Percentiles rank a stretch among this genome's conserved stretches.
Evolutionary conservation across 2,329 filamentous ascomycete genomes (phyloP).

Genomic region (Colletotrichum limetticola): DNA sequence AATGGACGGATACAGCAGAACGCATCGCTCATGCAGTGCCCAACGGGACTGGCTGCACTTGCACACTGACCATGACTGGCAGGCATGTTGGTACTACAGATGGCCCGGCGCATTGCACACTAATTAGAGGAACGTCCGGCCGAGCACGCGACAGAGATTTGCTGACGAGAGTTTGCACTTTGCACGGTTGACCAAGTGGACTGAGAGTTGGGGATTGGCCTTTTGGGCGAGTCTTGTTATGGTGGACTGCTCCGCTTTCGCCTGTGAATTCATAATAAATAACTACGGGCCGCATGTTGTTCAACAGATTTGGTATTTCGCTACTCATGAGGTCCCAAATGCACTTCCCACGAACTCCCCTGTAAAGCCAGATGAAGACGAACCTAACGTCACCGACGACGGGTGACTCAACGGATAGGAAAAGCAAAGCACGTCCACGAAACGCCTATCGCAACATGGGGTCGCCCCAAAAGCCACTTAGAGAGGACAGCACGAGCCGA

Average conservation of each 20-base stretch:
- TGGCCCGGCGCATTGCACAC: slow-evolving; percentile 24
- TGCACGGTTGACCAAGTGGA: slow-evolving; percentile 7
- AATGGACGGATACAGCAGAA: background rate
- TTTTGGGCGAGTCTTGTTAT: background rate
- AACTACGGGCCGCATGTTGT: slow-evolving; percentile 11
- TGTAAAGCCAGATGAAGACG: slow-evolving; percentile 33
- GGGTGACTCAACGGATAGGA: background rate
- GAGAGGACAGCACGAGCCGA: slow-evolving; percentile 32
- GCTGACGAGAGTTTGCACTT: slow-evolving; percentile 11
- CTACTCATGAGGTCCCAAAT: slow-evolving; percentile 25
- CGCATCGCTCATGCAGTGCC: background rate
- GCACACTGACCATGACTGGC: background rate
- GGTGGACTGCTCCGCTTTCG: slow-evolving; percentile 25
- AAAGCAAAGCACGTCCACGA: slow-evolving; percentile 24
- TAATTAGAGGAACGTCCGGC: slow-evolving; percentile 7
- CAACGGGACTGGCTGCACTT: background rate
- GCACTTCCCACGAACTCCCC: slow-evolving; percentile 33
- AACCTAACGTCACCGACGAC: slow-evolving; percentile 20
- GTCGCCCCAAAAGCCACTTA: slow-evolving; percentile 24
- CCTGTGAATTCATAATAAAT: slow-evolving; percentile 4
- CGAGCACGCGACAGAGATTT: slow-evolving; percentile 17
- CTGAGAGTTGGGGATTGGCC: background rate
- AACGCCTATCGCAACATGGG: slow-evolving; percentile 33
- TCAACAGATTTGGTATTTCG: slow-evolving; percentile 34
- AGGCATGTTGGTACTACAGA: slow-evolving; percentile 1